Conservation (phyloP, 2,329 filamentous ascomycete genomes). For the Akanthomyces muscarius region DNA sequence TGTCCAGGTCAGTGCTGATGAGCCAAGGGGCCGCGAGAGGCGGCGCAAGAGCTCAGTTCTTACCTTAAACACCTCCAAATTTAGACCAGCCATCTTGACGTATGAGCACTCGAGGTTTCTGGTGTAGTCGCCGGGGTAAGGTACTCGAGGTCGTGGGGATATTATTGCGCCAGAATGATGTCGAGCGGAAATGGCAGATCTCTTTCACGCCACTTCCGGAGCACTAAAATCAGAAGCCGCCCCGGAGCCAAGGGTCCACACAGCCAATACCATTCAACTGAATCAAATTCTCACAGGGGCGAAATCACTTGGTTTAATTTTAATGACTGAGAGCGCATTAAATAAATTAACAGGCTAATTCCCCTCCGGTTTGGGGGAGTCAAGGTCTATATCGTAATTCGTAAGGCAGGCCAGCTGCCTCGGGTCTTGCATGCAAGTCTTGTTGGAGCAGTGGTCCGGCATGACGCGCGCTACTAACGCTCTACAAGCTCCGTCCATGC, state of each 20-base stretch:
- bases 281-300: too few species aligned
- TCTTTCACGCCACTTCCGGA: background rate
- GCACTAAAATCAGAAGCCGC: conserved; percentile 3
- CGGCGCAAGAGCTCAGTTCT: too few species aligned
- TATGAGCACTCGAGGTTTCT: too few species aligned
- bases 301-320: background rate
- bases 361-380: background rate
- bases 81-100: conserved; percentile 77
- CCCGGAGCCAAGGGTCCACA: background rate
- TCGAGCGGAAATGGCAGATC: background rate
- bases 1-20: background rate
- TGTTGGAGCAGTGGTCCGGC: background rate
- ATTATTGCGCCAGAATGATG: background rate
- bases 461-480: background rate
- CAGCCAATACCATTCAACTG: background rate
- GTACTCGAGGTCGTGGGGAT: too few species aligned
- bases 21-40: too few species aligned
- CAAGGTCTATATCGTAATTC: conserved; percentile 2
- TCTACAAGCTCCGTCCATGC: conserved; percentile 1
- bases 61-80: conserved; percentile 95
- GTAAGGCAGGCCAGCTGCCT: conserved; percentile 5
- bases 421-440: background rate
- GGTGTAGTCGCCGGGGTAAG: too few species aligned
- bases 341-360: background rate
- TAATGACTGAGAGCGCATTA: background rate